A percentile compares a stretch with the other conserved stretches of the same genome.
Evolutionary conservation across 108 stramenopile genomes (phyloP).

Genomic region (Tribonema minus): DNA sequence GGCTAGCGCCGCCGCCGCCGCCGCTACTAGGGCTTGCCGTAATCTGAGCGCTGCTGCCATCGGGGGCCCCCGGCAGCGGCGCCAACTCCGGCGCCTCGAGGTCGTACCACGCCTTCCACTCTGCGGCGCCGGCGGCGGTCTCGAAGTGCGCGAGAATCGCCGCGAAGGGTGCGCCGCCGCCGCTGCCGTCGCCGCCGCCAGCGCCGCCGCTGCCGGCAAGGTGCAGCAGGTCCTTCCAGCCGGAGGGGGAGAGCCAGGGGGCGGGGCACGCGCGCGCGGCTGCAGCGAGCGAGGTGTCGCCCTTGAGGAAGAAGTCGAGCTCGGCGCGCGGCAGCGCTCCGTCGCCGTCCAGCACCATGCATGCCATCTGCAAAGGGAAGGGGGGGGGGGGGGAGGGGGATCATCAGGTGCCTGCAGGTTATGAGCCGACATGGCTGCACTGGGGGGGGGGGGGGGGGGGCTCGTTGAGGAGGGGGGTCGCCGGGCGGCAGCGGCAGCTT

Average conservation of each 20-base stretch:
- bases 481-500: no score
- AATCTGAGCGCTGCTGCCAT: background rate
- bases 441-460: no score
- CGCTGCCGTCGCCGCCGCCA: no score
- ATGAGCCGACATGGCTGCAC: no score
- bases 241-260: slow-evolving; percentile 55
- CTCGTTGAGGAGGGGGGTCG: no score
- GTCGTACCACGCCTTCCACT: slow-evolving; percentile 68
- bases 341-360: slow-evolving; percentile 64
- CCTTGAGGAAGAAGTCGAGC: slow-evolving; percentile 69
- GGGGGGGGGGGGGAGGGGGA: no score
- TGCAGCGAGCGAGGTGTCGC: slow-evolving; percentile 60
- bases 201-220: no score
- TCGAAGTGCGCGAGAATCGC: slow-evolving; percentile 47
- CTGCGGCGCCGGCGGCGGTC: background rate
- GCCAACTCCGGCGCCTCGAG: slow-evolving; percentile 60
- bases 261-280: slow-evolving; percentile 36
- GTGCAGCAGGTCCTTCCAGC: slow-evolving; percentile 64
- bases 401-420: no score
- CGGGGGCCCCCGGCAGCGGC: slow-evolving; percentile 47
- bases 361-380: slow-evolving; percentile 55
- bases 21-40: no score
- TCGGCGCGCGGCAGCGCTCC: slow-evolving; percentile 49
- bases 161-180: no score
- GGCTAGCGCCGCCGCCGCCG: background rate